Base-by-base conservation (phyloP, 1,284 basidiomycete species). In the Malassezia restricta region DNA sequence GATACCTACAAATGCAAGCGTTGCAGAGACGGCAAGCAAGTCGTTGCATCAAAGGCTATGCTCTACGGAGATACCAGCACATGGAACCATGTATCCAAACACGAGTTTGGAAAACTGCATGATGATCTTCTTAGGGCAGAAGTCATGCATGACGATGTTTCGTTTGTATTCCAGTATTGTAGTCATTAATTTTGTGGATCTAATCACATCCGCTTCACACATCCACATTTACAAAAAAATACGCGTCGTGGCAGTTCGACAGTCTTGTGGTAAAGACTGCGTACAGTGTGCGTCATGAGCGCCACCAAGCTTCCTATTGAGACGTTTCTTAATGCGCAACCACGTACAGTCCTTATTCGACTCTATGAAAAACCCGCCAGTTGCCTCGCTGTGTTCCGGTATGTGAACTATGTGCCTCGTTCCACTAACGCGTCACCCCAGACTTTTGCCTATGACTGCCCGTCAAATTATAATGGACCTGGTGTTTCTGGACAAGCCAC, bases 1-100 rank as follows among this genome's bases (percentile, higher is more conserved):
- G 72, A 73, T 55, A 73, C 71, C 38, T 70, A 68, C 81, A 98
- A 96, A 76, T 96, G 91, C 77, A 91, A 89, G 75, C 80, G 91
- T 30, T 99, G 94, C 76, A 84, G 61, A 81, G 79, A 87, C 58
- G 91, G 88, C 20, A 85, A 81, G 68, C 92, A 98, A 75, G 74
- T 80, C 41, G 78, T 82, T 69, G 94, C 92, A 74, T 79, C 87
- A 3, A 81, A 82, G 0, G 90, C 87, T 0, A 75, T 98, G 71
- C 75, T 98, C 15, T 98, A 98, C 64, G 94, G 94, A 32, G 92
- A 99, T 74, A 87, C 87, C 6, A 92, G 87, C 83, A 89, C 90
- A 87, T 98, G 92, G 94, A 98, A 99, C 74, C 94, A 99, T 72
- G 91, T 87, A 70, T 85, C 85, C 1, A 94, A 92, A 64, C 75